A percentile compares a stretch with the other conserved stretches of the same genome.
phyloP scores from a whole-genome alignment of 345 rosid species.

The Orychophragmus violaceus region DNA sequence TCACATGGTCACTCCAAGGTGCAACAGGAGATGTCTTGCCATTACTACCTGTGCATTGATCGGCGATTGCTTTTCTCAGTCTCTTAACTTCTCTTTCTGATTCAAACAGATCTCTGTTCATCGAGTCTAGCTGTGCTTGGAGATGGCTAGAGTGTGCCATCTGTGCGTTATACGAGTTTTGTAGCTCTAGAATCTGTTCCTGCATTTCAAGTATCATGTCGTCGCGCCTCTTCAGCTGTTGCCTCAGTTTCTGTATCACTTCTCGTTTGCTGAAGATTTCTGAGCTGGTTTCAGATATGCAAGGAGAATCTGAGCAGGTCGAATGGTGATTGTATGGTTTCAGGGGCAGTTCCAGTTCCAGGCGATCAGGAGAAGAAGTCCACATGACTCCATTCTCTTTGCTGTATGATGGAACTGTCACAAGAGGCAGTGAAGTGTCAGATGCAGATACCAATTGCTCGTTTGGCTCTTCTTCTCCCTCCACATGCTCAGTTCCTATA shows the following conservation, averaged over 20 bases:
- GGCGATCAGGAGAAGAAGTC: constrained; percentile 87
- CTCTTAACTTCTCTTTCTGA: constrained; percentile 83
- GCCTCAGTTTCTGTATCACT: constrained; percentile 90
- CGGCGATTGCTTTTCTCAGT: constrained; percentile 88
- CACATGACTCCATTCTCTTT: constrained; percentile 74
- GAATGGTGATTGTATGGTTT: constrained; percentile 70
- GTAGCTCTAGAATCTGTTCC: constrained; percentile 73
- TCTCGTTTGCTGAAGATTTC: constrained; percentile 90
- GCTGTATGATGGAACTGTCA: constrained; percentile 55
- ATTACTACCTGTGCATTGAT: constrained; percentile 41
- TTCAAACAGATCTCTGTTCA: constrained; percentile 67
- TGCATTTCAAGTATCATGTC: constrained; percentile 97
- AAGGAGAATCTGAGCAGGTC: constrained; percentile 85
- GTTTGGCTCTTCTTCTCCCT: constrained; percentile 38
- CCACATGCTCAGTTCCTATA: constrained; percentile 53
- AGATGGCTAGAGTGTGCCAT: constrained; percentile 55
- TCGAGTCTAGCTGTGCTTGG: constrained; percentile 72
- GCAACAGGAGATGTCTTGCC: constrained; percentile 34
- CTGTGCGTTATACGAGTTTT: constrained; percentile 67
- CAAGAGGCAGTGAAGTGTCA: constrained; percentile 64
- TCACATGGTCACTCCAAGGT: constrained; percentile 56
- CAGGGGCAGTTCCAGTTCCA: constrained; percentile 83
- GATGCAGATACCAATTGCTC: constrained; percentile 47
- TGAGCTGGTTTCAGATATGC: constrained; percentile 94
- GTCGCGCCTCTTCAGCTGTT: constrained; percentile 89